Evolutionary conservation across 1,139 yeast genomes (phyloP).

Genomic region (Yamadazyma epiphylla): DNA sequence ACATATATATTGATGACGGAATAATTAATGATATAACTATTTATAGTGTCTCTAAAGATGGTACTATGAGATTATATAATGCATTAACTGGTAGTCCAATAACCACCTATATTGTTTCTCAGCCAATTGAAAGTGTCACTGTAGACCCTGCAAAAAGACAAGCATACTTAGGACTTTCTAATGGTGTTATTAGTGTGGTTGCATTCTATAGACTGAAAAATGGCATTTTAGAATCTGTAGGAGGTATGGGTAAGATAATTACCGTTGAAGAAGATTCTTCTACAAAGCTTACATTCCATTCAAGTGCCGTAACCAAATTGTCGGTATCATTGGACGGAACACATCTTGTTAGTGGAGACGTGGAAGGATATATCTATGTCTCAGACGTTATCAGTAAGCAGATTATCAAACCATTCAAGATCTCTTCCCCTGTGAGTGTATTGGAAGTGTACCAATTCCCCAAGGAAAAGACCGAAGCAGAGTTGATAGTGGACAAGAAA

Average conservation of each 20-base stretch:
- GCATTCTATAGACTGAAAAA: conserved; percentile 52
- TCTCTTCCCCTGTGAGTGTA: conserved; percentile 36
- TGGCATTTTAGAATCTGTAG: conserved; percentile 48
- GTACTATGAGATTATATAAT: conserved; percentile 68
- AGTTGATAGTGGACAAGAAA: conserved; percentile 28
- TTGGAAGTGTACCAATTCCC: conserved; percentile 19
- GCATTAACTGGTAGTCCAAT: conserved; percentile 42
- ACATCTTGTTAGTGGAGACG: conserved; percentile 68
- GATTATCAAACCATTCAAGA: conserved; percentile 60
- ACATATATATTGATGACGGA: conserved; percentile 51
- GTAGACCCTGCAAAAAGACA: conserved; percentile 83
- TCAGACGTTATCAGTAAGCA: conserved; percentile 79
- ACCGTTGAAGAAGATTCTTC: conserved; percentile 52
- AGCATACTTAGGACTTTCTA: conserved; percentile 62
- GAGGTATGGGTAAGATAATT: conserved; percentile 52
- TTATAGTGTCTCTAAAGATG: conserved; percentile 70
- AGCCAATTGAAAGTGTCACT: conserved; percentile 54
- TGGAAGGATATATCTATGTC: conserved; percentile 60
- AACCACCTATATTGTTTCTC: conserved; percentile 68
- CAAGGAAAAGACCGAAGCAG: conserved; percentile 8
- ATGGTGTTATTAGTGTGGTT: conserved; percentile 60
- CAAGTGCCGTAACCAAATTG: conserved; percentile 56
- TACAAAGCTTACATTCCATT: conserved; percentile 18
- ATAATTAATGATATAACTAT: conserved; percentile 57
- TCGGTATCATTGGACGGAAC: conserved; percentile 75